These are phyloP conservation scores for Lipomyces yamanashiensis DNA, from an alignment of 805 yeast species.

Conservation along the genomic window DNA sequence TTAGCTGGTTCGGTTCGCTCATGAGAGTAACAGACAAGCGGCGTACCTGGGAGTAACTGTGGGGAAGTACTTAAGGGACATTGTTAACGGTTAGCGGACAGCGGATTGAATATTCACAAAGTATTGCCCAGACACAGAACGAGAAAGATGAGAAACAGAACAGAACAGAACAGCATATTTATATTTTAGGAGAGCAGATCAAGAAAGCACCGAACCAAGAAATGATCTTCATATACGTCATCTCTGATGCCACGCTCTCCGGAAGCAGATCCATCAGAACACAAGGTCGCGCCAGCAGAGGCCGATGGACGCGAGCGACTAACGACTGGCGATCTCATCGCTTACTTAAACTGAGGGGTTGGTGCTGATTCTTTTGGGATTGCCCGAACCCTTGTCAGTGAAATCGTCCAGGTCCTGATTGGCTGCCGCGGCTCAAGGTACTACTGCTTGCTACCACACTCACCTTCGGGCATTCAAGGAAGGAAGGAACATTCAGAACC, in stretches of 20 bases:
- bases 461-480: background rate
- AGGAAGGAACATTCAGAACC: background rate
- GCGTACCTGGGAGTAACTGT: conserved; percentile 38
- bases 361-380: background rate
- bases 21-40: no score
- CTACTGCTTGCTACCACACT: background rate
- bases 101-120: background rate
- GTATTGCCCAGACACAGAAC: background rate
- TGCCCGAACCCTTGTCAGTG: no score
- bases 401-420: conserved; percentile 11
- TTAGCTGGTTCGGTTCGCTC: no score
- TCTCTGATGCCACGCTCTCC: background rate
- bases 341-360: conserved; percentile 1
- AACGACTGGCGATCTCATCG: background rate
- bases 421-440: conserved; percentile 1
- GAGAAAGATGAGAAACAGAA: background rate
- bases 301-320: background rate
- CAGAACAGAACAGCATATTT: background rate
- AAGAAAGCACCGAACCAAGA: background rate
- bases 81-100: conserved; percentile 7
- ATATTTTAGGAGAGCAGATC: background rate
- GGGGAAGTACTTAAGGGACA: conserved; percentile 40
- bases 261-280: background rate
- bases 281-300: background rate
- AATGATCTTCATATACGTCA: conserved; percentile 18